Evolutionary conservation across 495 filamentous ascomycete species (phyloP).

Genomic region (Talaromyces proteolyticus): DNA sequence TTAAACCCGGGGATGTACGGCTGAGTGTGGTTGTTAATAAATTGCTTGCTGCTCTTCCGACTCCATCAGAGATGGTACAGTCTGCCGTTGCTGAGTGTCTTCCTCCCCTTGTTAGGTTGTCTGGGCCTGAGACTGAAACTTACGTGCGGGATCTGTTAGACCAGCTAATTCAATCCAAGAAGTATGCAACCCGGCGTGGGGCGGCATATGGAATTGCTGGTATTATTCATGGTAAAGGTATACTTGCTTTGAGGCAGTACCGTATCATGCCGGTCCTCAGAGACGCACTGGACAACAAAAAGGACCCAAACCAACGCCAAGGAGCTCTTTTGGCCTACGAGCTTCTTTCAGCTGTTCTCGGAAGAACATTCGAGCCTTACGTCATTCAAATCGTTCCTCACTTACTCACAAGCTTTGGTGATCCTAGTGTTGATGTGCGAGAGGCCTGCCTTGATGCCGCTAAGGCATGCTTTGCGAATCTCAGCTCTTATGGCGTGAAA

Average conservation of each 20-base stretch:
- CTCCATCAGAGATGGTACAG: conserved; percentile 95
- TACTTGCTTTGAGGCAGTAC: conserved; percentile 76
- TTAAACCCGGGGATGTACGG: conserved; percentile 75
- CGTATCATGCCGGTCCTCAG: conserved; percentile 76
- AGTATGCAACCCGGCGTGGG: conserved; percentile 83
- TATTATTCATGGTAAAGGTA: conserved; percentile 77
- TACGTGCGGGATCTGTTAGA: conserved; percentile 80
- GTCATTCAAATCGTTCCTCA: conserved; percentile 93
- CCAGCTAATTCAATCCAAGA: conserved; percentile 73
- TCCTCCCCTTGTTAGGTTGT: conserved; percentile 79
- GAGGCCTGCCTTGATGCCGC: conserved; percentile 89
- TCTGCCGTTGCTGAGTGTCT: conserved; percentile 92
- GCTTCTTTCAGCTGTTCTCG: conserved; percentile 77
- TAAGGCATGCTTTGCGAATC: conserved; percentile 86
- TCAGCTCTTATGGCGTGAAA: conserved; percentile 95
- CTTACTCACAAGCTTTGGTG: conserved; percentile 82
- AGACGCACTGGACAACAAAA: conserved; percentile 82
- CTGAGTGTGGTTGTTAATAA: conserved; percentile 80
- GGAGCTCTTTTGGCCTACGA: conserved; percentile 88
- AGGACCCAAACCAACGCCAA: conserved; percentile 80
- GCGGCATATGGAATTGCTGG: conserved; percentile 94
- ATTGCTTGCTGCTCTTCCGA: conserved; percentile 78
- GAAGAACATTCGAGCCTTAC: conserved; percentile 88
- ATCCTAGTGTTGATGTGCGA: conserved; percentile 79
- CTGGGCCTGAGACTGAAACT: conserved; percentile 63